phyloP scores from a whole-genome alignment of 306 rosid genomes.

The Trifolium pratense region DNA sequence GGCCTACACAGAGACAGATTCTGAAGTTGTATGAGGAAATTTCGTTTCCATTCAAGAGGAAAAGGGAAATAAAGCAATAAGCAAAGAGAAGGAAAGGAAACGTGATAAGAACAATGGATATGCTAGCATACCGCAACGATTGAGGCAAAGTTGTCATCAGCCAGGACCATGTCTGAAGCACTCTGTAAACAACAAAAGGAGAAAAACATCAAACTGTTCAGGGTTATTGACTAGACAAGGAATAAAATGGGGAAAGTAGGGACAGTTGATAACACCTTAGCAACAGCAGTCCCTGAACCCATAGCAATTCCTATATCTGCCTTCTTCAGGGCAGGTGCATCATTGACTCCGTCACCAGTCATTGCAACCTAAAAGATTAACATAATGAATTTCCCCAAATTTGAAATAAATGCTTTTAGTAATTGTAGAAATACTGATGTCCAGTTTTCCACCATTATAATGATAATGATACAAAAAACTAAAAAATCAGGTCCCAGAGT shows the following conservation, averaged over 20 bases:
- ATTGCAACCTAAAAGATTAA: conserved; percentile 80
- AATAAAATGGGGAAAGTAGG: not conserved
- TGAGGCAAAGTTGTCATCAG: conserved; percentile 95
- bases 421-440: conserved; percentile 25
- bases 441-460: not conserved
- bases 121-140: conserved; percentile 82
- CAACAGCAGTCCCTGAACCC: conserved; percentile 99
- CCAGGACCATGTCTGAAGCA: conserved; percentile 98
- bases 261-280: conserved; percentile 68
- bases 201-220: conserved; percentile 12
- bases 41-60: conserved; percentile 24
- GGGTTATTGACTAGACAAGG: conserved; percentile 35
- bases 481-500: conserved; percentile 6
- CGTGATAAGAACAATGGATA: conserved; percentile 35
- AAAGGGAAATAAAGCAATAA: not conserved
- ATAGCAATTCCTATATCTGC: conserved; percentile 99
- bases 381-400: conserved; percentile 33
- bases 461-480: conserved; percentile 2
- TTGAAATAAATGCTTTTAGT: conserved; percentile 10
- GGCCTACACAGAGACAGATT: conserved; percentile 63
- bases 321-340: conserved; percentile 96
- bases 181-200: conserved; percentile 56
- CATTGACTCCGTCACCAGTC: conserved; percentile 99
- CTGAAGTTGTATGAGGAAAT: conserved; percentile 37
- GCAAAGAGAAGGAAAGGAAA: conserved; percentile 14